Base-by-base conservation (phyloP, 768 basidiomycete species). In the Leccinum truebloodii region DNA sequence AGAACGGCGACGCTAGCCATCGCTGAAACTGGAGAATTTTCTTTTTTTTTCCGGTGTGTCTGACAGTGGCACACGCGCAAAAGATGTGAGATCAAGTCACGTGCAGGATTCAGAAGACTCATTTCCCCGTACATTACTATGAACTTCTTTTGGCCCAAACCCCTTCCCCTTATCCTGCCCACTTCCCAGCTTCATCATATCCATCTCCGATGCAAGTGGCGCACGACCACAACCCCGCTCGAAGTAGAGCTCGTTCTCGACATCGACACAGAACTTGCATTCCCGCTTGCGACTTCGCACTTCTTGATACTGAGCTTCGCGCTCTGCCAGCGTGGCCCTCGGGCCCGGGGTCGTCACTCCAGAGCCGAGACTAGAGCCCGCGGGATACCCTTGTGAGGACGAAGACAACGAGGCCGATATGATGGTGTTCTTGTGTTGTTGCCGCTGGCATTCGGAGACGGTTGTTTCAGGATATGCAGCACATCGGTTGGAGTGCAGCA, bases 401-500 rank as follows among this genome's bases (percentile, higher is more conserved):
- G 66, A 51, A 39, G 73, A 48, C 8, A 64, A 51, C 0, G 70
- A 63, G n/a, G 5, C 22, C 13, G 52, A 57, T 22, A 52, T 30
- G 52, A 53, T 4, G 1, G 13, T 4, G 24, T 44, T 52, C 55
- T 39, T 3, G 12, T 16, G 4, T 52, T 14, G 12, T 14, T 26
- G 4, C 8, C 8, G 7, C 12, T 46, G 4, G 56, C 8, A n/a
- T 50, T 62, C 10, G 70, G 69, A 3, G 83, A 76, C 1, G 87
- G 87, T 6, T 89, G 86, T 71, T 90, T 92, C 13, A 92, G 80
- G 58, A 92, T 92, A 41, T 85, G 85, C 66, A 90, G 78, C 7
- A 81, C 7, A 81, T 71, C 10, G 86, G 82, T 55, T 87, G 86
- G 63, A 91, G 77, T 0, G 83, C 85, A 3, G 81, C 79, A 4